Conservation (phyloP, 305 asterid species). For the Petunia hybrid region DNA sequence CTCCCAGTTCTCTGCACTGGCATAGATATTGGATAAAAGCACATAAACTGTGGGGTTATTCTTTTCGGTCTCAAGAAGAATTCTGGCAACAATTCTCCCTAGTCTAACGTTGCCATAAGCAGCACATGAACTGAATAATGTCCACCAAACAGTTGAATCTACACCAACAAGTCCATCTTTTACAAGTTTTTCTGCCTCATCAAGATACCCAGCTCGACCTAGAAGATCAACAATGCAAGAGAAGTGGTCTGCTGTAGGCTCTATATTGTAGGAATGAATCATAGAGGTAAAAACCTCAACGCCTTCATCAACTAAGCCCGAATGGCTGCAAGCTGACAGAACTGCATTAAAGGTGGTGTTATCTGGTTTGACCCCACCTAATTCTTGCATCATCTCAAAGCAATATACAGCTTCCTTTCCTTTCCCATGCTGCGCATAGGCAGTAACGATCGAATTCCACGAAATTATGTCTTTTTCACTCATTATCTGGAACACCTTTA, state of each 20-base stretch:
- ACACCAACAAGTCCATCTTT: constrained; percentile 47
- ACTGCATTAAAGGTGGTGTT: constrained; percentile 78
- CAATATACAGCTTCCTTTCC: constrained; percentile 68
- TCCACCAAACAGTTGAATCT: constrained; percentile 77
- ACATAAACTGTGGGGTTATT: constrained; percentile 73
- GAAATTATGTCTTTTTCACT: constrained; percentile 58
- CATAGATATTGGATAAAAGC: constrained; percentile 73
- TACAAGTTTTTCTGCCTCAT: constrained; percentile 63
- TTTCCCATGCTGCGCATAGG: constrained; percentile 73
- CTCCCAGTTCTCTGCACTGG: constrained; percentile 81
- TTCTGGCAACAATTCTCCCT: constrained; percentile 61
- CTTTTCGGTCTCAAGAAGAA: constrained; percentile 61
- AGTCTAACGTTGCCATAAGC: constrained; percentile 67
- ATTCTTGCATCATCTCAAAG: constrained; percentile 65
- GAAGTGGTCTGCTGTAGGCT: constrained; percentile 67
- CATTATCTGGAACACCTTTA: constrained; percentile 64
- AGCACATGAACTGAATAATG: constrained; percentile 70
- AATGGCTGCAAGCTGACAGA: constrained; percentile 88
- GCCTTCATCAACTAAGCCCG: constrained; percentile 74
- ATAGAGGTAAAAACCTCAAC: constrained; percentile 61
- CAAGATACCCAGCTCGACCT: constrained; percentile 77
- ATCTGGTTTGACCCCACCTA: constrained; percentile 55
- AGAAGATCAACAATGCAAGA: constrained; percentile 79
- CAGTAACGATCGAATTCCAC: constrained; percentile 88
- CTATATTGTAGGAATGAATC: constrained; percentile 53